phyloP scores from a whole-genome alignment of 2,329 filamentous ascomycete species.

The Lachnellula willkommii region DNA sequence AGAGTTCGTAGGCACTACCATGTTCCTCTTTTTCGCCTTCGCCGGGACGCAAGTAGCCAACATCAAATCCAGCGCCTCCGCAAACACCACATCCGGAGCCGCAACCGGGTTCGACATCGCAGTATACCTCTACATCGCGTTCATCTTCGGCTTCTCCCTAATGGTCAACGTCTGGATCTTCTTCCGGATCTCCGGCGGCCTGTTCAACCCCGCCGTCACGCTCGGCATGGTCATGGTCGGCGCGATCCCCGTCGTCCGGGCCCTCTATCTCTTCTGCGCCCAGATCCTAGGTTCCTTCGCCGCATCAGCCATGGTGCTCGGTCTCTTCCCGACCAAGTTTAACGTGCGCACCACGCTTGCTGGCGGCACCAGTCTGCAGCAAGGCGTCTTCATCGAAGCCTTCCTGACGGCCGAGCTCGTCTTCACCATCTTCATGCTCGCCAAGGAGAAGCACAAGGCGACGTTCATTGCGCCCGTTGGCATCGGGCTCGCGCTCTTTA shows the following conservation, averaged over 20 bases:
- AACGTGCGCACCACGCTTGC: conserved; percentile 40
- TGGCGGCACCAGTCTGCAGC: conserved; percentile 36
- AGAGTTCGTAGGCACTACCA: conserved; percentile 32
- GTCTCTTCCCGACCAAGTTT: conserved; percentile 29
- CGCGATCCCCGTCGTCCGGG: conserved; percentile 30
- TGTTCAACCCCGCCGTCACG: conserved; percentile 46
- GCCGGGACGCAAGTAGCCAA: conserved; percentile 28
- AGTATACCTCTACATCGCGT: conserved; percentile 34
- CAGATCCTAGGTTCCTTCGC: conserved; percentile 34
- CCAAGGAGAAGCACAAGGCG: conserved; percentile 42
- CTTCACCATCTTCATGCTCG: conserved; percentile 46
- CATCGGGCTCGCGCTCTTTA: conserved; percentile 42
- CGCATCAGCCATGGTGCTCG: conserved; percentile 38
- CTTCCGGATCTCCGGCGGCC: conserved; percentile 46
- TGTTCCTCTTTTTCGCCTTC: conserved; percentile 35
- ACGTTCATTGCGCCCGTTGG: conserved; percentile 44
- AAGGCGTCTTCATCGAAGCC: conserved; percentile 46
- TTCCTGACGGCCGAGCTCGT: conserved; percentile 44
- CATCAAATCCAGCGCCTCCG: conserved; percentile 27
- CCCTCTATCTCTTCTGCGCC: conserved; percentile 29
- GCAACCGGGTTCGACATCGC: conserved; percentile 40
- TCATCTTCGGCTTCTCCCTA: conserved; percentile 34
- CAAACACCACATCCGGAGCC: conserved; percentile 38
- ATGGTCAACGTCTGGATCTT: conserved; percentile 52
- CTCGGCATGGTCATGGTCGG: conserved; percentile 35